These are phyloP conservation scores for Diaporthe eres DNA, from an alignment of 2,329 filamentous ascomycete species.

Conservation along the genomic window DNA sequence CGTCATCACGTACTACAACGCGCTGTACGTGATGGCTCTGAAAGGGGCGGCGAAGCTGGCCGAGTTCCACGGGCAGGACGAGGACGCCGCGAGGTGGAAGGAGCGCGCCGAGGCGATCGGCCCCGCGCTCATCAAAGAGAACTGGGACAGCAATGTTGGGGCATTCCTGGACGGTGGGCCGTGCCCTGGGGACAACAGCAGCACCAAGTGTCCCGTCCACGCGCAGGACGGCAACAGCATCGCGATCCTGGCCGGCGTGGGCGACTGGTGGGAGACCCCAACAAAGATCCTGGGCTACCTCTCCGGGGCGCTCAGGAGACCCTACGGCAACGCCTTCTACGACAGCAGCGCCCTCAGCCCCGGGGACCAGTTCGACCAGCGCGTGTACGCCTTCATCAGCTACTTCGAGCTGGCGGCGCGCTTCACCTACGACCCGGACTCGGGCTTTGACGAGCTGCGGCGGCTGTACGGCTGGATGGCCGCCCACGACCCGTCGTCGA, in stretches of 20 bases:
- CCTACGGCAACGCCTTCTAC: slow-evolving; percentile 67
- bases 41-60: slow-evolving; percentile 60
- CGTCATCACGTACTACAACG: slow-evolving; percentile 66
- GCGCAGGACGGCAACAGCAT: slow-evolving; percentile 67
- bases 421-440: slow-evolving; percentile 51
- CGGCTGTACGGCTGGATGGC: slow-evolving; percentile 67
- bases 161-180: slow-evolving; percentile 62
- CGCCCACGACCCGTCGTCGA: slow-evolving; percentile 59
- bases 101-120: slow-evolving; percentile 53
- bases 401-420: slow-evolving; percentile 68
- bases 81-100: slow-evolving; percentile 58
- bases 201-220: slow-evolving; percentile 54
- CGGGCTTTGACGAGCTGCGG: slow-evolving; percentile 60
- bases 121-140: slow-evolving; percentile 52
- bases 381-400: slow-evolving; percentile 67
- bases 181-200: slow-evolving; percentile 42
- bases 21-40: slow-evolving; percentile 63
- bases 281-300: slow-evolving; percentile 57
- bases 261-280: slow-evolving; percentile 49
- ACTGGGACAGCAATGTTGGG: slow-evolving; percentile 58
- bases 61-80: slow-evolving; percentile 46
- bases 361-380: slow-evolving; percentile 54
- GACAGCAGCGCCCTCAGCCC: slow-evolving; percentile 57
- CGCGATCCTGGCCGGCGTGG: slow-evolving; percentile 57
- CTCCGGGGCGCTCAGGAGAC: slow-evolving; percentile 50